phyloP scores from a whole-genome alignment of 257 asterid species.

The Nicotiana noctiflora region DNA sequence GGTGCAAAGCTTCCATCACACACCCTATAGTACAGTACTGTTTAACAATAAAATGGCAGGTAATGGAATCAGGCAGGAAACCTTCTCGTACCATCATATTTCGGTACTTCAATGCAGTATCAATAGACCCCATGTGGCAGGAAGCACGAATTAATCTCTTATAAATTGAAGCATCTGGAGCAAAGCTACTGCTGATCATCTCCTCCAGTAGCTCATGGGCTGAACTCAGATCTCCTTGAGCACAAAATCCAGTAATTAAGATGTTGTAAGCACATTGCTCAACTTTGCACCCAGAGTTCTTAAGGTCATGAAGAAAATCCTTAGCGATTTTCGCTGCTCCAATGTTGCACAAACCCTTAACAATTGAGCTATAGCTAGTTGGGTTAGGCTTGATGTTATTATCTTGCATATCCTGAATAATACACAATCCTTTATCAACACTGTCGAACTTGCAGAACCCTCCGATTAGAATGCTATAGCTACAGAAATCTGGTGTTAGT shows the following conservation, averaged over 20 bases:
- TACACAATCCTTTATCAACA: conserved; percentile 26
- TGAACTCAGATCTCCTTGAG: conserved; percentile 38
- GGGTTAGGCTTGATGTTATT: conserved; percentile 34
- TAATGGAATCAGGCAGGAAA: conserved; percentile 15
- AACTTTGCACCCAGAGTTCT: conserved; percentile 32
- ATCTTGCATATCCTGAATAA: conserved; percentile 45
- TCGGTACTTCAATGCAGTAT: conserved; percentile 25
- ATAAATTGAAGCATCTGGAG: conserved; percentile 31
- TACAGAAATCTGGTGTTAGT: conserved; percentile 42
- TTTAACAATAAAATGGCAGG: conserved; percentile 29
- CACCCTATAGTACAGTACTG: conserved; percentile 36
- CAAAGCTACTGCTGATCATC: conserved; percentile 38
- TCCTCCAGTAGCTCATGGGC: conserved; percentile 44
- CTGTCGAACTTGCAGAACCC: conserved; percentile 39
- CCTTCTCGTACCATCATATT: conserved; percentile 30
- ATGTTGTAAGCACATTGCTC: conserved; percentile 39
- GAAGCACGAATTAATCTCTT: conserved; percentile 36
- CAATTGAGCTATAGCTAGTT: conserved; percentile 42
- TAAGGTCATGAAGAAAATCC: conserved; percentile 30
- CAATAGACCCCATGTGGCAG: conserved; percentile 30
- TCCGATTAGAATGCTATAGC: conserved; percentile 50
- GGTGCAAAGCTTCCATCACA: conserved; percentile 23
- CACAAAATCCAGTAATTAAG: conserved; percentile 48
- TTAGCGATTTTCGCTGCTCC: conserved; percentile 31
- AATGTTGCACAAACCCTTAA: conserved; percentile 25